These are phyloP conservation scores for Ensete ventricosum DNA, from an alignment of 176 grass and related monocot species.

Conservation along the genomic window DNA sequence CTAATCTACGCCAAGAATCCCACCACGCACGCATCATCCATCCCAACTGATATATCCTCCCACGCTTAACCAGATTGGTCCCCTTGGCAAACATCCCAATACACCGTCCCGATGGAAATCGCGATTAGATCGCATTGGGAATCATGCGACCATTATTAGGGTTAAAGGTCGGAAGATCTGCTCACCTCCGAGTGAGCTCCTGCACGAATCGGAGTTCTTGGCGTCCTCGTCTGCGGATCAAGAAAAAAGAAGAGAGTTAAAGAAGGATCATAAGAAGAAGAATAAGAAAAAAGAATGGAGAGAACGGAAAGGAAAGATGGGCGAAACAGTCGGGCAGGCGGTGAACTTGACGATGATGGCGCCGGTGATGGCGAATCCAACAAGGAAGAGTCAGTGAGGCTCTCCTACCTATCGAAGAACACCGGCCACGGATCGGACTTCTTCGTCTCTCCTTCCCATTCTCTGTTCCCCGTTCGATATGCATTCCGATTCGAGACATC, in stretches of 20 bases:
- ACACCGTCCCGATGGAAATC: too few relatives aligned
- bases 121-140: too few relatives aligned
- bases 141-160: too few relatives aligned
- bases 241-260: background rate
- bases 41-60: too few relatives aligned
- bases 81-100: too few relatives aligned
- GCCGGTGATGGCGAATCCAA: constrained; percentile 68
- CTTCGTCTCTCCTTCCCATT: constrained; percentile 21
- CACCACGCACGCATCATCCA: too few relatives aligned
- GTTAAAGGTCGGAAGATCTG: background rate
- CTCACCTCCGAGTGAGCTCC: constrained; percentile 3
- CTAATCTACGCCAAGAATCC: too few relatives aligned
- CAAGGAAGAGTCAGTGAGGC: constrained; percentile 65
- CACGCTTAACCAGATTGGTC: too few relatives aligned
- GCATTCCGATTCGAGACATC: too few relatives aligned
- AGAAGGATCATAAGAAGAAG: too few relatives aligned
- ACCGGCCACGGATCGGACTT: constrained; percentile 86
- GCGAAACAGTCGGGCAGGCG: constrained; percentile 39
- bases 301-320: background rate
- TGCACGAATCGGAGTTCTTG: constrained; percentile 2
- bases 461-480: background rate
- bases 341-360: constrained; percentile 51
- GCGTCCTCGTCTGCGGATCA: background rate
- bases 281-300: background rate
- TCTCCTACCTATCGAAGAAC: constrained; percentile 73